Evolutionary conservation across 129 eudicot genomes (phyloP).

Genomic region (Tagetes patula): DNA sequence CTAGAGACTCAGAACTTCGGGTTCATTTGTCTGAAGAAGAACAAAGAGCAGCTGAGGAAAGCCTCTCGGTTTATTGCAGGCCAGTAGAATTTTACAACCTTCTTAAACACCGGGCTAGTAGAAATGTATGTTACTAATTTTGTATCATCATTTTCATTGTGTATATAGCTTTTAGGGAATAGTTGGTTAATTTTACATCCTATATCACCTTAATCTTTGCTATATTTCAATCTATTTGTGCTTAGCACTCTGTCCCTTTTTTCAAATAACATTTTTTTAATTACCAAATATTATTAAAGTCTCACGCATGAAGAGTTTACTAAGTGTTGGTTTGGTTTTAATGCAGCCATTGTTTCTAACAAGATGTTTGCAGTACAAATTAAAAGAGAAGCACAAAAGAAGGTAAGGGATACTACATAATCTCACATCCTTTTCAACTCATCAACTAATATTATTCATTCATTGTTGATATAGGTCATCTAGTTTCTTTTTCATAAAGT

Average conservation of each 20-base stretch:
- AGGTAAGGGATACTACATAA: conserved; percentile 44
- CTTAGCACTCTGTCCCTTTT: not conserved
- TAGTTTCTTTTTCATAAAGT: not conserved
- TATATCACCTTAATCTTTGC: not conserved
- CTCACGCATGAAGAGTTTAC: conserved; percentile 14
- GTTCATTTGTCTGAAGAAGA: conserved; percentile 77
- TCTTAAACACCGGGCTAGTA: conserved; percentile 70
- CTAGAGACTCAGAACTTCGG: conserved; percentile 64
- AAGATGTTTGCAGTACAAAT: conserved; percentile 77
- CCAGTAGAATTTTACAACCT: conserved; percentile 93
- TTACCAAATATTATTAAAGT: conserved; percentile 1
- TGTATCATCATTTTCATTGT: not conserved
- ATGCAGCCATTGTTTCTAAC: conserved; percentile 84
- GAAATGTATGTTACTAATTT: conserved; percentile 48
- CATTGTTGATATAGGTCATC: conserved; percentile 2
- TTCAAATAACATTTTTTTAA: not conserved
- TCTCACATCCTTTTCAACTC: conserved; percentile 1
- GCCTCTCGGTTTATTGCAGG: conserved; percentile 77
- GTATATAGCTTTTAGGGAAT: conserved; percentile 15
- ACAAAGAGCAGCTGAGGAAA: conserved; percentile 81
- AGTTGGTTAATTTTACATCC: not conserved
- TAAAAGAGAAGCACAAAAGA: conserved; percentile 64
- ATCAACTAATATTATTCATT: not conserved
- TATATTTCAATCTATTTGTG: not conserved
- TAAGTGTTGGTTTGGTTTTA: conserved; percentile 26